Conservation (phyloP, 108 stramenopile species). For the Epipyxis sp. region DNA sequence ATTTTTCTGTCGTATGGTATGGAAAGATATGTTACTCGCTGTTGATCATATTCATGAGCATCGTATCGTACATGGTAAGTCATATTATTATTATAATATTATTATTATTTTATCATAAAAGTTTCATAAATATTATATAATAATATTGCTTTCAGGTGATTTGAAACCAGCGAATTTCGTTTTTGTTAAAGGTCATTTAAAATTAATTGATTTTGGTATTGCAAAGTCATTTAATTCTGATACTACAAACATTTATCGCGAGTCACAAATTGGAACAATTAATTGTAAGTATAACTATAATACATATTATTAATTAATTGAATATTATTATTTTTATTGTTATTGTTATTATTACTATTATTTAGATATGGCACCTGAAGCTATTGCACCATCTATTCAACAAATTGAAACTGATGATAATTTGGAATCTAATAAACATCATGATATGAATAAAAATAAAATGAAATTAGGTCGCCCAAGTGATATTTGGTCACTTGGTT, state of each 20-base stretch:
- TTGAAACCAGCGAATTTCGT: slow-evolving; percentile 75
- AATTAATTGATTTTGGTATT: slow-evolving; percentile 99
- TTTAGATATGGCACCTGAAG: slow-evolving; percentile 93
- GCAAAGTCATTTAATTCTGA: slow-evolving; percentile 93
- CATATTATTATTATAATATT: too few relatives aligned
- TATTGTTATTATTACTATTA: background rate
- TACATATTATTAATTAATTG: too few relatives aligned
- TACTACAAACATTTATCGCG: slow-evolving; percentile 94
- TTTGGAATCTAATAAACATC: slow-evolving; percentile 64
- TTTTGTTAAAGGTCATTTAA: slow-evolving; percentile 75
- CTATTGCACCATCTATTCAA: slow-evolving; percentile 51
- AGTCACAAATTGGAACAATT: slow-evolving; percentile 94
- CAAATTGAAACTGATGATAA: background rate
- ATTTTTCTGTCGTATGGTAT: slow-evolving; percentile 93
- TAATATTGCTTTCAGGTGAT: slow-evolving; percentile 49
- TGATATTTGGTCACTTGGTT: slow-evolving; percentile 70
- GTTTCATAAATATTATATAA: too few relatives aligned
- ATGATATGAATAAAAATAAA: slow-evolving; percentile 45
- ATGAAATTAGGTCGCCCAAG: slow-evolving; percentile 54
- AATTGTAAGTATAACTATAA: too few relatives aligned
- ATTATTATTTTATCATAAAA: too few relatives aligned
- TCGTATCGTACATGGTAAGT: slow-evolving; percentile 83
- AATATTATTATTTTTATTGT: background rate
- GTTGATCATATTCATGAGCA: slow-evolving; percentile 96
- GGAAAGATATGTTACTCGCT: slow-evolving; percentile 97